Evolutionary conservation across 768 basidiomycete genomes (phyloP).

Genomic region (Mycena capillaripes): DNA sequence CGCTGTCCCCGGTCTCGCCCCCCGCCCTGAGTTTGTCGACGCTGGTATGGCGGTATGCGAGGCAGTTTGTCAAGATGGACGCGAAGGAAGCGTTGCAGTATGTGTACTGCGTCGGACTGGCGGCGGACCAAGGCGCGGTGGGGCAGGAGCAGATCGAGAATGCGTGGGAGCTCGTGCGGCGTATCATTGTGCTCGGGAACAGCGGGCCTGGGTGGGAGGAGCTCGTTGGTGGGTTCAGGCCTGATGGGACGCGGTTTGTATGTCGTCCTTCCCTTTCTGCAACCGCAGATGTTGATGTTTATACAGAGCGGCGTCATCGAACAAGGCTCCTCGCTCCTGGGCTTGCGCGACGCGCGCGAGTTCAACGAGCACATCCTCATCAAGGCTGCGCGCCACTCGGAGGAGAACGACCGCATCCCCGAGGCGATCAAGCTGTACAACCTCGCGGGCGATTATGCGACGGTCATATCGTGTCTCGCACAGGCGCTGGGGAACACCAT

Average conservation of each 20-base stretch:
- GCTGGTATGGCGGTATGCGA: slow-evolving; percentile 92
- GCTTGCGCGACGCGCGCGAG: slow-evolving; percentile 72
- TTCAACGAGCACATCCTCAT: slow-evolving; percentile 89
- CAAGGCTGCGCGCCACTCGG: slow-evolving; percentile 84
- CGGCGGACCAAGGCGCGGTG: slow-evolving; percentile 77
- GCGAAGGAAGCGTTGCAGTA: slow-evolving; percentile 96
- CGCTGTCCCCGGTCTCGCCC: slow-evolving; percentile 73
- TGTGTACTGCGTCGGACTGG: slow-evolving; percentile 87
- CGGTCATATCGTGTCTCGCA: slow-evolving; percentile 90
- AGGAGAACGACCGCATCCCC: slow-evolving; percentile 85
- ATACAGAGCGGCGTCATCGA: slow-evolving; percentile 88
- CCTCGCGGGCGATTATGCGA: slow-evolving; percentile 90
- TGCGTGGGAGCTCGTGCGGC: slow-evolving; percentile 84
- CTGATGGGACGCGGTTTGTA: slow-evolving; percentile 92
- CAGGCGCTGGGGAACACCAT: slow-evolving; percentile 89
- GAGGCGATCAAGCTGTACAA: slow-evolving; percentile 98
- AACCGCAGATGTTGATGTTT: background rate
- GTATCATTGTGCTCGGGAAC: slow-evolving; percentile 85
- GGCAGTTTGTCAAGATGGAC: slow-evolving; percentile 93
- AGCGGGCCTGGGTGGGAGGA: slow-evolving; percentile 90
- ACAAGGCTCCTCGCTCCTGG: slow-evolving; percentile 82
- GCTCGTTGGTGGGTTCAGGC: slow-evolving; percentile 92
- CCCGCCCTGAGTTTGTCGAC: slow-evolving; percentile 87
- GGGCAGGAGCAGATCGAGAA: slow-evolving; percentile 89
- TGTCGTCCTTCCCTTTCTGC: slow-evolving; percentile 47